These are phyloP conservation scores for Aotearoamyces nothofagi DNA, from an alignment of 2,329 filamentous ascomycete species.

Conservation along the genomic window DNA sequence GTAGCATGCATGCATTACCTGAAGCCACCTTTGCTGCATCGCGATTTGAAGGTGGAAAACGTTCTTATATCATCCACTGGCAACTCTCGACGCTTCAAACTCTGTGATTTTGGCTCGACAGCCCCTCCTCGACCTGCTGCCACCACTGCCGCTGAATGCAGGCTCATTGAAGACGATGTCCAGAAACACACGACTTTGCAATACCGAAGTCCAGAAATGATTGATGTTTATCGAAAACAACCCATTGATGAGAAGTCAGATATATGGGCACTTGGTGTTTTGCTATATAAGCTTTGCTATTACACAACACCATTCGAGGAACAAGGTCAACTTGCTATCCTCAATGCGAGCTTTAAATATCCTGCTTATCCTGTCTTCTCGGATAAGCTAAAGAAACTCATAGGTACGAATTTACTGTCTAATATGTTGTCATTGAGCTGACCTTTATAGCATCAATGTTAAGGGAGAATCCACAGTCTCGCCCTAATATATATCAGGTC, in stretches of 20 bases:
- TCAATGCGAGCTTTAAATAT: constrained; percentile 90
- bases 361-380: constrained; percentile 82
- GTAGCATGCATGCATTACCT: constrained; percentile 99
- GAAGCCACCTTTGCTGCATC: constrained; percentile 79
- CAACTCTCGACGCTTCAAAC: constrained; percentile 67
- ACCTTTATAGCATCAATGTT: constrained; percentile 63
- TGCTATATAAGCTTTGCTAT: constrained; percentile 96
- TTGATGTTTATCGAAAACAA: constrained; percentile 91
- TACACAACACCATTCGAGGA: constrained; percentile 99
- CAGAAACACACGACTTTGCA: constrained; percentile 95
- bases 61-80: constrained; percentile 67
- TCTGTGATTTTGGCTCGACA: constrained; percentile 95
- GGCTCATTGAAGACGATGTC: constrained; percentile 89
- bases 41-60: constrained; percentile 96
- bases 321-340: constrained; percentile 89
- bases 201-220: constrained; percentile 96
- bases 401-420: constrained; percentile 42
- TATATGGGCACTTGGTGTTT: constrained; percentile 86
- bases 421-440: constrained; percentile 6
- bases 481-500: constrained; percentile 92
- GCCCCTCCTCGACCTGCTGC: constrained; percentile 74
- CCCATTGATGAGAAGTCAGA: constrained; percentile 98
- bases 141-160: constrained; percentile 73
- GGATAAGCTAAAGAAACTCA: constrained; percentile 74
- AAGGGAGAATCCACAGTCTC: constrained; percentile 56